Percentiles rank a stretch among this genome's conserved stretches.
Conservation (phyloP, 2,329 filamentous ascomycete genomes). For the Diplodia corticola region DNA sequence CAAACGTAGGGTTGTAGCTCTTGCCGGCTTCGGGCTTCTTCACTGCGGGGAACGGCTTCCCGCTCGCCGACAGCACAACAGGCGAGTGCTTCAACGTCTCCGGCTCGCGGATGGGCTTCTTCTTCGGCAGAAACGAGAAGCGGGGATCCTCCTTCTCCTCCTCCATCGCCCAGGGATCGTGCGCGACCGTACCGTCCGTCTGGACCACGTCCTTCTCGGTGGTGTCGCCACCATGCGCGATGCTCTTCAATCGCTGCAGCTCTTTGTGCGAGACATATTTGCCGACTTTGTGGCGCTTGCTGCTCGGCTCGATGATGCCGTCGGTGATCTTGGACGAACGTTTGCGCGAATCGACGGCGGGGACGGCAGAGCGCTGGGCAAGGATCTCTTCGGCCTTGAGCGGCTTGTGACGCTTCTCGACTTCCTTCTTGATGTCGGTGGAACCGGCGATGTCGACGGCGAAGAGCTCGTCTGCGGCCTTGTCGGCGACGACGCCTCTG, state of each 20-base stretch:
- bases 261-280: constrained; percentile 73
- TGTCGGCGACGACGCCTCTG: constrained; percentile 84
- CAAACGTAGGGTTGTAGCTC: constrained; percentile 89
- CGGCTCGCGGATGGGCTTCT: constrained; percentile 69
- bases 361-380: constrained; percentile 76
- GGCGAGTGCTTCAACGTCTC: constrained; percentile 73
- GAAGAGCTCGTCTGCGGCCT: constrained; percentile 81
- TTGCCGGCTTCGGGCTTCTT: constrained; percentile 76
- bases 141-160: constrained; percentile 52
- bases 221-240: constrained; percentile 71
- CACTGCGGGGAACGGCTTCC: constrained; percentile 77
- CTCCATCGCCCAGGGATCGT: constrained; percentile 76
- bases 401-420: constrained; percentile 69
- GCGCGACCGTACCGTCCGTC: constrained; percentile 59
- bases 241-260: constrained; percentile 71
- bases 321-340: constrained; percentile 70
- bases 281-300: constrained; percentile 76
- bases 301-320: constrained; percentile 64
- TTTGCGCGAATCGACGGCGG: constrained; percentile 77
- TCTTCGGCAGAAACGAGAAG: constrained; percentile 67
- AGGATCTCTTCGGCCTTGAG: constrained; percentile 93
- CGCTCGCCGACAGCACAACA: constrained; percentile 77
- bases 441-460: constrained; percentile 76
- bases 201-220: constrained; percentile 49
- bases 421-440: constrained; percentile 62